Evolutionary conservation across 805 yeast genomes (phyloP).

Genomic region (Zygosaccharomyces kombuchaensis): DNA sequence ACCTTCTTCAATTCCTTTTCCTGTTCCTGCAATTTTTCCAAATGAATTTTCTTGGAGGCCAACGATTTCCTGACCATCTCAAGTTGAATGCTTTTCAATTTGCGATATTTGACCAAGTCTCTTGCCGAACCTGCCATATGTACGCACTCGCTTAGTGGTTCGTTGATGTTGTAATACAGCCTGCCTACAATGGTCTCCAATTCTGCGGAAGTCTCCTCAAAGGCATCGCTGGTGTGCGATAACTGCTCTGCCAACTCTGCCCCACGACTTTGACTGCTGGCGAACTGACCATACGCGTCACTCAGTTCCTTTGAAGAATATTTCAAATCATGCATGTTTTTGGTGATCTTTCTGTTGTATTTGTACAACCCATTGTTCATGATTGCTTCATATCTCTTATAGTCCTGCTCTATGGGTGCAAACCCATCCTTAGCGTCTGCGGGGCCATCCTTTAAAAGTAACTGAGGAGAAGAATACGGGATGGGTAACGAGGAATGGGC

Average conservation of each 20-base stretch:
- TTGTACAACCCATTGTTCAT: constrained; percentile 29
- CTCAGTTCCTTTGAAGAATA: constrained; percentile 26
- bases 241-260: constrained; percentile 28
- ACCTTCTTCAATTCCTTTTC: constrained; percentile 23
- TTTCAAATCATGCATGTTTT: constrained; percentile 23
- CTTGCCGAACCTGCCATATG: constrained; percentile 32
- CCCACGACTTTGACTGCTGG: constrained; percentile 23
- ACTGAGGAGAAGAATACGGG: constrained; percentile 26
- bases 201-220: constrained; percentile 24
- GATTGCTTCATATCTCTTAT: constrained; percentile 27
- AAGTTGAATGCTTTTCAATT: constrained; percentile 28
- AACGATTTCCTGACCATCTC: constrained; percentile 27
- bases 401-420: constrained; percentile 27
- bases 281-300: constrained; percentile 26
- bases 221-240: constrained; percentile 27
- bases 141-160: constrained; percentile 32
- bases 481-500: constrained; percentile 34
- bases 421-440: constrained; percentile 22
- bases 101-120: constrained; percentile 31
- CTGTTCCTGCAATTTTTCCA: constrained; percentile 27
- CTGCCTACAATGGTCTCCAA: constrained; percentile 29
- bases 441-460: constrained; percentile 18
- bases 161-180: constrained; percentile 32
- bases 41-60: constrained; percentile 21
- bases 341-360: constrained; percentile 28